Evolutionary conservation across 192 early-diverging fungal genomes (phyloP), one percentile per base, ranked within the genome.

Genomic region (Dispira simplex): DNA sequence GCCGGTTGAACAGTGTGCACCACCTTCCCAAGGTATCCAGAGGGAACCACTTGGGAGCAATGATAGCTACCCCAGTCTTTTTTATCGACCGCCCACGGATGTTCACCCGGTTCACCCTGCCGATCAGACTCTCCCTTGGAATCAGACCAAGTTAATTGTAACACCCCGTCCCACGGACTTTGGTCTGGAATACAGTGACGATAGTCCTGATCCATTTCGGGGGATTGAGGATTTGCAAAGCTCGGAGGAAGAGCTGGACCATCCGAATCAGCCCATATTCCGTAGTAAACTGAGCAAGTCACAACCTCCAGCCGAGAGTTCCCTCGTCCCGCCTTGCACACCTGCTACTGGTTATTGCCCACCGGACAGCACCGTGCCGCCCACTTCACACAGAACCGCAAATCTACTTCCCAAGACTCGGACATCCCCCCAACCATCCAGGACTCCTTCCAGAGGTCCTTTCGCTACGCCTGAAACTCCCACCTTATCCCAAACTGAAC

Each of bases 141-240:
- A 4, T 3, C 2, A 51, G 16, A 23, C 48, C 48, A 21, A 56
- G 16, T 25, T 23, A 13, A 21, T 56, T 25, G 23, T 56, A 9
- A 56, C 54, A 3, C 54, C 54, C 3, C 54, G 54, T 14, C 54
- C 54, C 12, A 3, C 23, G 3, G 54, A 56, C 21, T 27, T 28
- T 25, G 54, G 25, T 14, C 3, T 28, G 3, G 12, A 14, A 12
- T 21, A 21, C 2, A 14, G 25, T 12, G 18, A 21, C 2, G 54
- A 56, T 21, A 56, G 54, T 28, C 54, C 54, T 26, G 54, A 56
- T 28, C 54, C 54, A 12, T 56, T 56, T 56, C 54, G 28, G 25
- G 28, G 54, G 21, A 56, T 56, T 56, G 54, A 56, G 3, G 54
- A 56, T 25, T 25, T 56, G 54, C 54, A 56, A 25, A 56, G 54